These are phyloP conservation scores for Maudiozyma barnettii DNA, from an alignment of 805 yeast genomes.

Conservation along the genomic window DNA sequence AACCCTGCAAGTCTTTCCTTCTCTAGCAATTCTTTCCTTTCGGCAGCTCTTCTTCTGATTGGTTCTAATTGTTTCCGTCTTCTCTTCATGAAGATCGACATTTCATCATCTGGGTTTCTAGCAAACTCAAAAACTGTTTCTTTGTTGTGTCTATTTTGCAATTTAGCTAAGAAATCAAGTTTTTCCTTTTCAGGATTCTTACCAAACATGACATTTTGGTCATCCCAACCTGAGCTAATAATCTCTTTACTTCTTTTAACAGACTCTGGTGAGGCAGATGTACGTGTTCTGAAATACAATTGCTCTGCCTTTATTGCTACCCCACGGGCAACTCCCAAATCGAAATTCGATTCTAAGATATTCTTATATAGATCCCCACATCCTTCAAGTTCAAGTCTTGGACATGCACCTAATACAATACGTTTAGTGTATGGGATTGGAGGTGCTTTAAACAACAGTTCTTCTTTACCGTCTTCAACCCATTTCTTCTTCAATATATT, in stretches of 20 bases:
- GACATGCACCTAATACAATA: constrained; percentile 74
- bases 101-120: constrained; percentile 52
- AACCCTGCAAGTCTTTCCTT: constrained; percentile 70
- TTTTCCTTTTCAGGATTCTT: constrained; percentile 66
- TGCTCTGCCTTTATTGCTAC: constrained; percentile 85
- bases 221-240: constrained; percentile 75
- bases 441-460: constrained; percentile 39
- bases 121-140: constrained; percentile 94
- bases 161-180: constrained; percentile 56
- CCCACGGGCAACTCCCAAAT: constrained; percentile 49
- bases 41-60: constrained; percentile 68
- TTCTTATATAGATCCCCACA: constrained; percentile 63
- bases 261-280: constrained; percentile 80
- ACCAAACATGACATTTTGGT: constrained; percentile 72
- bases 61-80: constrained; percentile 85
- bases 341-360: constrained; percentile 54
- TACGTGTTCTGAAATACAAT: constrained; percentile 74
- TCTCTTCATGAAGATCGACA: constrained; percentile 75
- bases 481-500: constrained; percentile 41
- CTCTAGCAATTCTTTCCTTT: constrained; percentile 56
- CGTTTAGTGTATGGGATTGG: constrained; percentile 61
- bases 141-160: constrained; percentile 58
- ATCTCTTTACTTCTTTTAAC: constrained; percentile 77
- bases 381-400: constrained; percentile 61
- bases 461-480: constrained; percentile 32